A percentile compares a stretch with the other conserved stretches of the same genome.
These are phyloP conservation scores for Lentinula lateritia DNA, from an alignment of 768 basidiomycete species.

Conservation along the genomic window DNA sequence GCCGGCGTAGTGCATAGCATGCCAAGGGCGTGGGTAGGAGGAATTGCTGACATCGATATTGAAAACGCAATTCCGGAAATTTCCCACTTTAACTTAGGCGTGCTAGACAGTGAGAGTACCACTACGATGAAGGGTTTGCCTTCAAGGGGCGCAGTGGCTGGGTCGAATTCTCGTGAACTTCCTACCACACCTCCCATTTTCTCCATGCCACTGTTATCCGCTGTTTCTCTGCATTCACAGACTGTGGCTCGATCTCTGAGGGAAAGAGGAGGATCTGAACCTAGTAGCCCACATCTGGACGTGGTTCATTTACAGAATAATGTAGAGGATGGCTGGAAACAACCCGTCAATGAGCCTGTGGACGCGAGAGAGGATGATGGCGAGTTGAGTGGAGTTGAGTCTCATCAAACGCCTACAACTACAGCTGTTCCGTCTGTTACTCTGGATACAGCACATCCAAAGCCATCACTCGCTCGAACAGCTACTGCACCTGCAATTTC, in stretches of 20 bases:
- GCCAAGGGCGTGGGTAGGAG: slow-evolving; percentile 4
- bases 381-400: background rate
- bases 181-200: background rate
- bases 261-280: background rate
- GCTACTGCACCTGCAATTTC: background rate
- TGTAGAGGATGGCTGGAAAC: background rate
- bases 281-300: background rate
- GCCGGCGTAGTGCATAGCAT: background rate
- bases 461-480: background rate
- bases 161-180: background rate
- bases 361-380: background rate
- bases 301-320: background rate
- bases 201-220: background rate
- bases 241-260: background rate
- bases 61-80: background rate
- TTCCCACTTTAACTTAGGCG: background rate
- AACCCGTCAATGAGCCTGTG: background rate
- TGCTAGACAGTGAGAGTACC: background rate
- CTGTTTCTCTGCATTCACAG: background rate
- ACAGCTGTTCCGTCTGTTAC: no score
- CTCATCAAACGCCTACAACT: background rate
- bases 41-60: background rate
- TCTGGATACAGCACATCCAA: background rate
- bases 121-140: background rate
- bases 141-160: background rate